These are phyloP conservation scores for Tausonia pullulans DNA, from an alignment of 1,284 basidiomycete species.

Conservation along the genomic window DNA sequence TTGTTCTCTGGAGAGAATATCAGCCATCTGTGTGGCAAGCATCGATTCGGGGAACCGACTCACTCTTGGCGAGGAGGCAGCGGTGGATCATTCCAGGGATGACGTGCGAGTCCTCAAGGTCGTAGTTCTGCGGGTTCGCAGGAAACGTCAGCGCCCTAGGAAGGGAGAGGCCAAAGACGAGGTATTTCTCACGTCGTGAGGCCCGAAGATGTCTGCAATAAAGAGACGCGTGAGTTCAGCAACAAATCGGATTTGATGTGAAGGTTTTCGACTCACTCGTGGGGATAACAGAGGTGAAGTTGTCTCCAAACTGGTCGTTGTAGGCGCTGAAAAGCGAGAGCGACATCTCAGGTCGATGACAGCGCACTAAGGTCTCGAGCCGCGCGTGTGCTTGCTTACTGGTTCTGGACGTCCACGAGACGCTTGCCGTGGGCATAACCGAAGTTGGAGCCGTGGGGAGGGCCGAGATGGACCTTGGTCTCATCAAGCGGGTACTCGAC, in stretches of 20 bases:
- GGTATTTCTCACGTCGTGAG: background rate
- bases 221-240: background rate
- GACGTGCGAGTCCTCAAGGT: conserved; percentile 77
- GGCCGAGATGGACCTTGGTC: conserved; percentile 72
- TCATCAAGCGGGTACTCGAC: conserved; percentile 75
- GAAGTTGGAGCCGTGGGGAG: conserved; percentile 69
- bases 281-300: conserved; percentile 84
- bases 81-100: conserved; percentile 83
- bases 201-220: conserved; percentile 12
- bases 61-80: conserved; percentile 75
- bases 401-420: conserved; percentile 85
- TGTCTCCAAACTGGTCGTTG: conserved; percentile 77
- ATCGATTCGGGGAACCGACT: conserved; percentile 20
- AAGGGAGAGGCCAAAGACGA: too few species aligned
- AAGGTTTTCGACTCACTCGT: conserved; percentile 40
- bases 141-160: too few species aligned
- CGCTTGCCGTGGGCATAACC: conserved; percentile 86
- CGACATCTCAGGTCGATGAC: background rate
- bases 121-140: conserved; percentile 25
- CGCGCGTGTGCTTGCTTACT: conserved; percentile 40
- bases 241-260: background rate
- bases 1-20: conserved; percentile 50
- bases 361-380: too few species aligned
- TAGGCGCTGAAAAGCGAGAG: conserved; percentile 50
- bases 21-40: background rate